Percentiles rank a stretch among this genome's conserved stretches.
phyloP scores from a whole-genome alignment of 2,329 filamentous ascomycete species.

The Escovopsis sp. region DNA sequence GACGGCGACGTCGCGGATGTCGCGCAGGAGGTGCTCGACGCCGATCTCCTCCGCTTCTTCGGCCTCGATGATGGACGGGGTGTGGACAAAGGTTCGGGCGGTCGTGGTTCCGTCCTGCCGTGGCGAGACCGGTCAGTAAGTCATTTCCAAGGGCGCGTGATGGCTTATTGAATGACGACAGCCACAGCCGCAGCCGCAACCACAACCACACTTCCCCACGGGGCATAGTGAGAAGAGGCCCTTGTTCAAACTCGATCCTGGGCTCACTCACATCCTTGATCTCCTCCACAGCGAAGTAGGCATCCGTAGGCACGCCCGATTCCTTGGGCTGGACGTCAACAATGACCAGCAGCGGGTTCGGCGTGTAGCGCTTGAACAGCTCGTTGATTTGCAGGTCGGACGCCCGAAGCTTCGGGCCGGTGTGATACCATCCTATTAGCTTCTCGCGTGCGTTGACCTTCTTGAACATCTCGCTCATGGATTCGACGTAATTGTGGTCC shows the following conservation, averaged over 20 bases:
- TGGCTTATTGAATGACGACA: too few species aligned
- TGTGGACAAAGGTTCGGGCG: constrained; percentile 94
- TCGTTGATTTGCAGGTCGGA: constrained; percentile 99
- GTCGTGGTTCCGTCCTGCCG: constrained; percentile 87
- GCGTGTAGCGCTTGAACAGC: constrained; percentile 97
- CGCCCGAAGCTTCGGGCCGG: constrained; percentile 87
- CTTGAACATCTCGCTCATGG: constrained; percentile 99
- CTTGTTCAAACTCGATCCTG: too few species aligned
- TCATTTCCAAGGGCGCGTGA: too few species aligned
- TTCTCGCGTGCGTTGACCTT: constrained; percentile 98
- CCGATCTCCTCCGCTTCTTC: constrained; percentile 98
- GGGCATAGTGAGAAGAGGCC: too few species aligned
- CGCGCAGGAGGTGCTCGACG: constrained; percentile 90
- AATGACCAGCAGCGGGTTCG: constrained; percentile 90
- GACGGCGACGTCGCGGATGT: constrained; percentile 95
- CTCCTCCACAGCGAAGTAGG: constrained; percentile 97
- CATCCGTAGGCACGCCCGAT: constrained; percentile 92
- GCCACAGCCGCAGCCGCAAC: too few species aligned
- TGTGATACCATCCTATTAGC: constrained; percentile 99
- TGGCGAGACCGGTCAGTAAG: constrained; percentile 4
- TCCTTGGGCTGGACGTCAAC: constrained; percentile 98
- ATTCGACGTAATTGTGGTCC: constrained; percentile 98
- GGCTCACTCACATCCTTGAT: constrained; percentile 71
- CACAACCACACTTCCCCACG: too few species aligned
- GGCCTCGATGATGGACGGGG: constrained; percentile 93